Conservation (phyloP, 306 rosid species). For the Medicago truncatula region DNA sequence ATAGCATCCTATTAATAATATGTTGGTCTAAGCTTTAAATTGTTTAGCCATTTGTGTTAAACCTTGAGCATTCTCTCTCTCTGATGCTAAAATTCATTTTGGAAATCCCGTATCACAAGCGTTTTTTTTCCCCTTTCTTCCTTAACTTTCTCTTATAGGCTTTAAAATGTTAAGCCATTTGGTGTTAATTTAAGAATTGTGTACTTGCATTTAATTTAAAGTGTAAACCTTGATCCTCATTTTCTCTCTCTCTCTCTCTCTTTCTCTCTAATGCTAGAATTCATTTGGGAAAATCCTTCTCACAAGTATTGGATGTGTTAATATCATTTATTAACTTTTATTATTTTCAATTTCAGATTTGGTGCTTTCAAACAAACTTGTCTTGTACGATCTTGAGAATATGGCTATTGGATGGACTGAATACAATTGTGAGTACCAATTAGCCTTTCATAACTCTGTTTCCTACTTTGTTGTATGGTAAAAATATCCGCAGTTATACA, state of each 20-base stretch:
- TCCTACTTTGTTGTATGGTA: slow-evolving; percentile 26
- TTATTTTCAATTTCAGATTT: slow-evolving; percentile 65
- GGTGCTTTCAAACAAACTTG: slow-evolving; percentile 78
- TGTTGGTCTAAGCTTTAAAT: too few relatives aligned
- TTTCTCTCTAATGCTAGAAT: neutral
- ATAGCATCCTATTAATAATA: too few relatives aligned
- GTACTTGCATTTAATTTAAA: too few relatives aligned
- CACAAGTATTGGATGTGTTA: neutral
- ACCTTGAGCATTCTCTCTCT: too few relatives aligned
- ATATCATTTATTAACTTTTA: slow-evolving; percentile 15
- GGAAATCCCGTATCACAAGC: too few relatives aligned
- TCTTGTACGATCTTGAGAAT: slow-evolving; percentile 73
- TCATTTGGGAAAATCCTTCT: too few relatives aligned
- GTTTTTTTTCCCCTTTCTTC: too few relatives aligned
- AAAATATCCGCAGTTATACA: neutral
- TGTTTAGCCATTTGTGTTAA: too few relatives aligned
- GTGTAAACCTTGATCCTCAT: neutral
- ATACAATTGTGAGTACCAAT: slow-evolving; percentile 72
- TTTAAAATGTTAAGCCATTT: too few relatives aligned
- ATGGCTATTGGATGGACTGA: slow-evolving; percentile 77
- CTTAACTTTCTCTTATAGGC: too few relatives aligned
- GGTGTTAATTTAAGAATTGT: too few relatives aligned
- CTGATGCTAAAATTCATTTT: too few relatives aligned
- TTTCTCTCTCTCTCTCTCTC: neutral
- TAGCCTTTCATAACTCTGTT: slow-evolving; percentile 31